Percentiles rank a stretch among this genome's conserved stretches.
Conservation (phyloP, 176 grass and related monocot genomes). For the Themeda triandra region DNA sequence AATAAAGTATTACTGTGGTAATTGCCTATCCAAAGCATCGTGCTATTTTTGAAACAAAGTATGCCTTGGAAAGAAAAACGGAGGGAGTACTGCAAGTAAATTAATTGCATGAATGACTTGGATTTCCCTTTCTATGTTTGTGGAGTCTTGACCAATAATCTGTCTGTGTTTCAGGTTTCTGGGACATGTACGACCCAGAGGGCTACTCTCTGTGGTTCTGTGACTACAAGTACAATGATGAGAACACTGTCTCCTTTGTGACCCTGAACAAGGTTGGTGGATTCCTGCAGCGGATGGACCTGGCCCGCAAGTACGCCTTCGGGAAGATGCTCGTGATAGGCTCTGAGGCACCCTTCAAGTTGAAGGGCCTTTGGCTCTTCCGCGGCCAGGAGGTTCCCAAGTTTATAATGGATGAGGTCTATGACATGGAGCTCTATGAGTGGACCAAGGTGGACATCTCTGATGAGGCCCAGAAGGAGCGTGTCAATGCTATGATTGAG, state of each 20-base stretch:
- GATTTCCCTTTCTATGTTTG: background rate
- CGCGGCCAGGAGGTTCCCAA: slow-evolving; percentile 86
- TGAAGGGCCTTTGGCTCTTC: slow-evolving; percentile 98
- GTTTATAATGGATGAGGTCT: slow-evolving; percentile 90
- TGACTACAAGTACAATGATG: slow-evolving; percentile 97
- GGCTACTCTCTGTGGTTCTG: slow-evolving; percentile 99
- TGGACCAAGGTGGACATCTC: slow-evolving; percentile 89
- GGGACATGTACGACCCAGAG: slow-evolving; percentile 97
- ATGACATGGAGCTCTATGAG: slow-evolving; percentile 94
- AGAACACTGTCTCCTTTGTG: slow-evolving; percentile 85
- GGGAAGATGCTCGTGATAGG: slow-evolving; percentile 98
- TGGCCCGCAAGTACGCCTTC: slow-evolving; percentile 86
- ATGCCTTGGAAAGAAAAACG: background rate
- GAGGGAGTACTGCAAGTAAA: background rate
- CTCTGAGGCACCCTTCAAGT: slow-evolving; percentile 71
- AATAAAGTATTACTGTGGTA: background rate
- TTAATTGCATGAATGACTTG: background rate
- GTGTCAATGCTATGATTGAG: slow-evolving; percentile 81
- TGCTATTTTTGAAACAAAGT: background rate
- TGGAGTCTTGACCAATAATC: background rate
- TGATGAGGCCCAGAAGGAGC: slow-evolving; percentile 75
- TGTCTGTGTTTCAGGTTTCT: slow-evolving; percentile 68
- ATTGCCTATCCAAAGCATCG: background rate
- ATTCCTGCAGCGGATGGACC: slow-evolving; percentile 94
- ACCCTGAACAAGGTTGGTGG: slow-evolving; percentile 95